These are phyloP conservation scores for Ramalina intermedia DNA, from an alignment of 495 filamentous ascomycete species.

Conservation along the genomic window DNA sequence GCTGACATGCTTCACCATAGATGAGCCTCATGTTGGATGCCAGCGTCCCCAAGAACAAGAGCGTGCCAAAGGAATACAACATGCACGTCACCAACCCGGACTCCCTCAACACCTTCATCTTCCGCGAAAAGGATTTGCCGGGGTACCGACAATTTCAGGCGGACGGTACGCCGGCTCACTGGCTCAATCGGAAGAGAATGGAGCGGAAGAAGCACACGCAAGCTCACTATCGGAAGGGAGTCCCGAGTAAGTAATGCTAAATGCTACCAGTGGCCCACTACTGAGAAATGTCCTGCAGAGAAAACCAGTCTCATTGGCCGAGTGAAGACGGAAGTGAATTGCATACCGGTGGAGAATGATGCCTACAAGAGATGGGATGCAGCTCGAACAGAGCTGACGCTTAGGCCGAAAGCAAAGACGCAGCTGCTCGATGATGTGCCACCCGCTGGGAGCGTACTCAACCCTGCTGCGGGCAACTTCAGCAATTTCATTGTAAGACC, in stretches of 20 bases:
- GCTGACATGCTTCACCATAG: conserved; percentile 2
- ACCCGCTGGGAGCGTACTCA: conserved; percentile 7
- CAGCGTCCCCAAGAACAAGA: conserved; percentile 41
- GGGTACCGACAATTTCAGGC: conserved; percentile 42
- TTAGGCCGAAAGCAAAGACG: conserved; percentile 45
- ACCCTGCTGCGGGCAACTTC: conserved; percentile 28
- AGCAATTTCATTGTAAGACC: conserved; percentile 42
- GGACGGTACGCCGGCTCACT: conserved; percentile 8
- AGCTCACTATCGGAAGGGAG: conserved; percentile 53
- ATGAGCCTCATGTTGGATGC: conserved; percentile 18
- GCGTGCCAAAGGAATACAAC: conserved; percentile 71
- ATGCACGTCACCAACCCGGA: conserved; percentile 49
- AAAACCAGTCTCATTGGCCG: conserved; percentile 64
- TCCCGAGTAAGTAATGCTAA: conserved; percentile 52
- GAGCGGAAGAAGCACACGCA: conserved; percentile 46
- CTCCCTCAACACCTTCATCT: conserved; percentile 69
- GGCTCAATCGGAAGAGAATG: conserved; percentile 21
- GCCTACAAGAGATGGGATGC: conserved; percentile 52
- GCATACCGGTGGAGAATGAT: conserved; percentile 57
- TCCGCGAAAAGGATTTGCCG: conserved; percentile 81
- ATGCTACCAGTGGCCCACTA: neutral
- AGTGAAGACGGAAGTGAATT: conserved; percentile 62
- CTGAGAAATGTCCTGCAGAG: conserved; percentile 33
- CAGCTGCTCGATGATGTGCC: conserved; percentile 27
- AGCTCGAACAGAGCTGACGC: conserved; percentile 43